Conservation (phyloP, 78 protist species). For the Dictyostelium capitatum region DNA sequence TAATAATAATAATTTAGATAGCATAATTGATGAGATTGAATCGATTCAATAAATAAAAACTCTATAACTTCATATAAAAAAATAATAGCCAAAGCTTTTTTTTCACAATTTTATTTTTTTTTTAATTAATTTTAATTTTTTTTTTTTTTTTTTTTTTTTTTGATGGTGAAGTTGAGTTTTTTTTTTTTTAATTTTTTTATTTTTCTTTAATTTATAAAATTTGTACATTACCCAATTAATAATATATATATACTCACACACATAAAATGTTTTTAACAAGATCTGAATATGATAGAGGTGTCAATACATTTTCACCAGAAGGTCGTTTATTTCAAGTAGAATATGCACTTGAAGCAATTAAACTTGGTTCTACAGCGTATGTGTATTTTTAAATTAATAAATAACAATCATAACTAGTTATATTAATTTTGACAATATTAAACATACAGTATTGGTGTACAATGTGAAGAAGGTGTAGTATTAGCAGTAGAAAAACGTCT, state of each 20-base stretch:
- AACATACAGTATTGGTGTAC: slow-evolving; percentile 96
- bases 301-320: slow-evolving; percentile 99
- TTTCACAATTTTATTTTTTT: neutral
- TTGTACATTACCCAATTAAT: neutral
- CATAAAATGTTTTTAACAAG: slow-evolving; percentile 74
- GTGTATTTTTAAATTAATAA: neutral
- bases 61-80: neutral
- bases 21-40: slow-evolving; percentile 3
- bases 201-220: neutral
- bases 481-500: slow-evolving; percentile 98
- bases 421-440: slow-evolving; percentile 85
- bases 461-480: slow-evolving; percentile 98
- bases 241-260: slow-evolving; percentile 9
- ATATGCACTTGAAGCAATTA: slow-evolving; percentile 99
- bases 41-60: slow-evolving; percentile 3
- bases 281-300: slow-evolving; percentile 99
- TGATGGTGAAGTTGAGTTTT: neutral
- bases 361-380: slow-evolving; percentile 86
- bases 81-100: too few relatives aligned
- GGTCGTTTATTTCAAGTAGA: slow-evolving; percentile 99
- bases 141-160: neutral
- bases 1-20: slow-evolving; percentile 7
- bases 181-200: slow-evolving; percentile 22
- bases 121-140: neutral
- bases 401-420: neutral